Percentiles rank a stretch among this genome's conserved stretches.
These are phyloP conservation scores for Cordyceps cicadae DNA, from an alignment of 2,329 filamentous ascomycete genomes.

Conservation along the genomic window DNA sequence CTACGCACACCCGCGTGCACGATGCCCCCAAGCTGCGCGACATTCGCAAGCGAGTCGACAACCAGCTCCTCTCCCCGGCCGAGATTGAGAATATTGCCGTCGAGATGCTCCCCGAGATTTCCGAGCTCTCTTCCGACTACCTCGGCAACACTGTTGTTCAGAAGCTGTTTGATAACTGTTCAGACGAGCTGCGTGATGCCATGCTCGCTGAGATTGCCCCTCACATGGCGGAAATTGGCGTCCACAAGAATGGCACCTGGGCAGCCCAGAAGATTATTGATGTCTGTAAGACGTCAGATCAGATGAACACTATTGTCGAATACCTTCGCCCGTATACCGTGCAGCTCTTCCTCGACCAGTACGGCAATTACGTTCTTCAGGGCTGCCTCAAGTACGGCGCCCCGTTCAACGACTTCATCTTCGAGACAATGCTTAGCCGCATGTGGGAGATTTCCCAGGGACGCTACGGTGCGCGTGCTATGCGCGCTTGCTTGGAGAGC, in stretches of 20 bases:
- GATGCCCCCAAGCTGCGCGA: conserved; percentile 92
- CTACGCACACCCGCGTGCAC: conserved; percentile 78
- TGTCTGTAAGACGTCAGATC: conserved; percentile 74
- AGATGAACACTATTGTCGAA: conserved; percentile 79
- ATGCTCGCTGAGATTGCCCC: conserved; percentile 86
- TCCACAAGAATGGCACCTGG: conserved; percentile 99
- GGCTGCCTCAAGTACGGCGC: conserved; percentile 87
- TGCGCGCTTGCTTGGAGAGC: conserved; percentile 93
- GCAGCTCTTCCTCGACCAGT: conserved; percentile 91
- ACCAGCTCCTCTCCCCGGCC: conserved; percentile 72
- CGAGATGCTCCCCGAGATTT: conserved; percentile 94
- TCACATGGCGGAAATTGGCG: conserved; percentile 89
- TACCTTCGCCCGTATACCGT: conserved; percentile 79
- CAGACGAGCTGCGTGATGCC: conserved; percentile 77
- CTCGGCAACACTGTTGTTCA: conserved; percentile 99
- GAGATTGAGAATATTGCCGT: conserved; percentile 90
- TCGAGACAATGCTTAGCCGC: conserved; percentile 88
- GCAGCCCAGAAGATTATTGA: conserved; percentile 99
- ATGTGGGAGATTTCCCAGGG: conserved; percentile 94
- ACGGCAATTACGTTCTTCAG: conserved; percentile 96
- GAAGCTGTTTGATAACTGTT: conserved; percentile 95
- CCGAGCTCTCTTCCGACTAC: conserved; percentile 90
- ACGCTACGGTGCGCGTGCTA: conserved; percentile 87
- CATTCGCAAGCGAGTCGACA: conserved; percentile 95
- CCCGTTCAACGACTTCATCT: conserved; percentile 92